Evolutionary conservation across 768 basidiomycete genomes (phyloP), one percentile per base, ranked within the genome.

Genomic region (Boletus vinaceobasis): DNA sequence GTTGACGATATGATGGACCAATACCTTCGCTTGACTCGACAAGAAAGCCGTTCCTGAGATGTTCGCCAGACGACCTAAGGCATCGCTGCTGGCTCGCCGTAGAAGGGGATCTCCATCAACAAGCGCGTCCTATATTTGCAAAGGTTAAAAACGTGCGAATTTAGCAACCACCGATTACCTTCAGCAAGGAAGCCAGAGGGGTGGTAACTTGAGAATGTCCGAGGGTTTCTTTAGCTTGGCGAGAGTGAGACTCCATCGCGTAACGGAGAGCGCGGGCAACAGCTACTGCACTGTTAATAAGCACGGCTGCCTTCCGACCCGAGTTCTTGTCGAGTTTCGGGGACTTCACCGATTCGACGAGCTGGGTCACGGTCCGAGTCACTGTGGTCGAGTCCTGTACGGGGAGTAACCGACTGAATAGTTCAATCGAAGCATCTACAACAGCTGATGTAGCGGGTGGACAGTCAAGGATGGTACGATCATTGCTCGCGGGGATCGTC

Each of bases 1-100:
- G 71, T 79, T 92, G 52, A 98, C 93, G 23, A 98, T 89, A 63
- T 93, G 88, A 61, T 97, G 90, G 9, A 98, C 93, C 5, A 98
- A 77, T 57, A 84, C 84, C 70, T 97, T 97, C 57, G 93, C 87
- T 69, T 95, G 90, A 43, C 79, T 80, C 1, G 90, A 89, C 47
- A 98, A 77, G 75, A 94, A 96, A 39, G 79, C 81, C 7, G 87
- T 91, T 5, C 88, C 92, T 1, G 89, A 88, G 32, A 96, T 74
- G 61, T 84, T 88, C 8, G 91, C 88, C 8, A 98, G 73, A 15
- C 91, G 85, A 15, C 96, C 97, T 56, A 98, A 84, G 0, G 89
- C 85, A 69, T 97, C 93, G 59, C 93, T 94, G 36, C 87, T 85
- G 0, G 87, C 85, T 17, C 81, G 80, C 1, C 95, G 84, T 17